These are phyloP conservation scores for Candida hungchunana DNA, from an alignment of 805 yeast species.

Conservation along the genomic window DNA sequence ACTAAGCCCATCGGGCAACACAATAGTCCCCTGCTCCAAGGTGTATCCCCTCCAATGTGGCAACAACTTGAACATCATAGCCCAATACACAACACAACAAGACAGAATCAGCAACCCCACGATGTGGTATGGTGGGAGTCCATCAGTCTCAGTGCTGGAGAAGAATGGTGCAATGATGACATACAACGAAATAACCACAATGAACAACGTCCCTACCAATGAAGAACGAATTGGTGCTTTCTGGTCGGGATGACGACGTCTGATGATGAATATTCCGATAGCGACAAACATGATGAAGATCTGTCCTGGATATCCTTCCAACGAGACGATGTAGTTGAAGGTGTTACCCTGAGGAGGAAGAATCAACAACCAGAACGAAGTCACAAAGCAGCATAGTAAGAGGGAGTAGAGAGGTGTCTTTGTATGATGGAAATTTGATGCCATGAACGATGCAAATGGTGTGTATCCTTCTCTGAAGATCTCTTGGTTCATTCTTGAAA, in stretches of 20 bases:
- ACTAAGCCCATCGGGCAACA: conserved; percentile 52
- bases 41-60: conserved; percentile 46
- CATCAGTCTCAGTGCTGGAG: conserved; percentile 18
- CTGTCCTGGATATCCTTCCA: conserved; percentile 45
- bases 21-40: conserved; percentile 36
- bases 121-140: conserved; percentile 34
- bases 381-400: conserved; percentile 29
- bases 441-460: conserved; percentile 48
- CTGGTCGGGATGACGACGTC: conserved; percentile 44
- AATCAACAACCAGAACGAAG: conserved; percentile 30
- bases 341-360: conserved; percentile 34
- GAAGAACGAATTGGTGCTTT: conserved; percentile 51
- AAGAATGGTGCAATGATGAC: conserved; percentile 45
- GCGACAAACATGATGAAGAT: conserved; percentile 49
- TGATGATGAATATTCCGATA: conserved; percentile 51
- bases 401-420: conserved; percentile 55
- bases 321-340: conserved; percentile 39
- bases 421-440: conserved; percentile 47
- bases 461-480: conserved; percentile 59
- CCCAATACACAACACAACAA: conserved; percentile 53
- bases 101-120: conserved; percentile 39
- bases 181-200: conserved; percentile 43
- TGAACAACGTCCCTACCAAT: conserved; percentile 41
- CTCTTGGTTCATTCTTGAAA: conserved; percentile 62
- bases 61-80: conserved; percentile 40